Evolutionary conservation across 2,329 filamentous ascomycete species (phyloP).

Genomic region (Xylaria digitata): DNA sequence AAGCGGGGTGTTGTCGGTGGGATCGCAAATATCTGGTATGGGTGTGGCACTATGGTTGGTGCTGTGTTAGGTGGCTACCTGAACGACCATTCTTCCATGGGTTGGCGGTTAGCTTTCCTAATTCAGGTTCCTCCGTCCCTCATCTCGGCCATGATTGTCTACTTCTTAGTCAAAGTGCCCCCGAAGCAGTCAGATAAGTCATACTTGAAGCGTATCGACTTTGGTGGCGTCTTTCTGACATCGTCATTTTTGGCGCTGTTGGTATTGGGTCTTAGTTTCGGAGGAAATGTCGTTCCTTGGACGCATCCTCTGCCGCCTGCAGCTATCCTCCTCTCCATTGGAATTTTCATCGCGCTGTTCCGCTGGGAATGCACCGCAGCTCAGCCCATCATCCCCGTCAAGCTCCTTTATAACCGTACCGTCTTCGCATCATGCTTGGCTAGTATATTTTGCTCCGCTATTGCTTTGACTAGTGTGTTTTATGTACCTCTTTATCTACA

Average conservation of each 20-base stretch:
- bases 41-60: slow-evolving; percentile 22
- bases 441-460: slow-evolving; percentile 27
- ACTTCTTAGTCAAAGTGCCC: slow-evolving; percentile 26
- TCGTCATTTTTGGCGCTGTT: slow-evolving; percentile 7
- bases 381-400: slow-evolving; percentile 26
- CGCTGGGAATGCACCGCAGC: slow-evolving; percentile 18
- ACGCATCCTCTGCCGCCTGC: slow-evolving; percentile 20
- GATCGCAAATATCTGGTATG: slow-evolving; percentile 28
- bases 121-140: slow-evolving; percentile 26
- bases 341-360: slow-evolving; percentile 17
- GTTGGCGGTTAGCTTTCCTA: slow-evolving; percentile 25
- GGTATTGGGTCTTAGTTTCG: slow-evolving; percentile 26
- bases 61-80: slow-evolving; percentile 21
- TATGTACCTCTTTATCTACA: slow-evolving; percentile 26
- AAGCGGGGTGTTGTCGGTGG: slow-evolving; percentile 24
- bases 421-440: slow-evolving; percentile 20
- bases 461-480: slow-evolving; percentile 24
- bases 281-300: slow-evolving; percentile 26
- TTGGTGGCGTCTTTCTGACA: slow-evolving; percentile 27
- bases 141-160: slow-evolving; percentile 22
- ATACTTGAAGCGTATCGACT: slow-evolving; percentile 31
- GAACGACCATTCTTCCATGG: slow-evolving; percentile 22
- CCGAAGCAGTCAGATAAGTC: slow-evolving; percentile 27
- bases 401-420: slow-evolving; percentile 21
- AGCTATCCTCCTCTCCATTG: slow-evolving; percentile 19